Conservation (phyloP, 2,329 filamentous ascomycete genomes). For the Paradendryphiella salina region DNA sequence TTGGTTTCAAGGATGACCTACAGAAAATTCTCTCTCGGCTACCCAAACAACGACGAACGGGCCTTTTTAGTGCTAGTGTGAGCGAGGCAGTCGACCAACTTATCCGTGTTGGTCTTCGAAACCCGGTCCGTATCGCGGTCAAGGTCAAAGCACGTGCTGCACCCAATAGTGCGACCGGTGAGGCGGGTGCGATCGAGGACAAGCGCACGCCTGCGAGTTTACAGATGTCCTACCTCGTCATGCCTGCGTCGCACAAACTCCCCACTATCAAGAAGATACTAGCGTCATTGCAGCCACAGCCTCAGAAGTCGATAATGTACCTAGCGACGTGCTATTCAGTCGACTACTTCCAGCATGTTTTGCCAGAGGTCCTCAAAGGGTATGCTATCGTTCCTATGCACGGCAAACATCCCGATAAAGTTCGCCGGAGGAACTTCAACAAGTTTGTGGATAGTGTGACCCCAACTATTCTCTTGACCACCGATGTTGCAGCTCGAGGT, state of each 20-base stretch:
- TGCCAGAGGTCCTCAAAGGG: slow-evolving; percentile 71
- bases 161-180: slow-evolving; percentile 46
- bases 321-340: slow-evolving; percentile 92
- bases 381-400: slow-evolving; percentile 80
- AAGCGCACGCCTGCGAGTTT: slow-evolving; percentile 87
- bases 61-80: slow-evolving; percentile 93
- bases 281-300: slow-evolving; percentile 67
- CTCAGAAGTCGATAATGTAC: slow-evolving; percentile 87
- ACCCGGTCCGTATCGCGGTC: slow-evolving; percentile 92
- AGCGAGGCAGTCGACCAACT: slow-evolving; percentile 93
- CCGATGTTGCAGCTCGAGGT: slow-evolving; percentile 86
- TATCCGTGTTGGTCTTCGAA: slow-evolving; percentile 85
- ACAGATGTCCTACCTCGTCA: slow-evolving; percentile 83
- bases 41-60: slow-evolving; percentile 91
- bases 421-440: slow-evolving; percentile 84
- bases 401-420: slow-evolving; percentile 86
- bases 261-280: slow-evolving; percentile 73
- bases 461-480: slow-evolving; percentile 83
- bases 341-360: slow-evolving; percentile 85
- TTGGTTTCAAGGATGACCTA: slow-evolving; percentile 90
- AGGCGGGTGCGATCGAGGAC: slow-evolving; percentile 70
- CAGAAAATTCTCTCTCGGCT: slow-evolving; percentile 81
- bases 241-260: slow-evolving; percentile 77
- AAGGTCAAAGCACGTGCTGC: slow-evolving; percentile 68
- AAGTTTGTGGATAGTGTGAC: slow-evolving; percentile 75